Conservation (phyloP, 257 asterid species). For the Voacanga thouarsii region DNA sequence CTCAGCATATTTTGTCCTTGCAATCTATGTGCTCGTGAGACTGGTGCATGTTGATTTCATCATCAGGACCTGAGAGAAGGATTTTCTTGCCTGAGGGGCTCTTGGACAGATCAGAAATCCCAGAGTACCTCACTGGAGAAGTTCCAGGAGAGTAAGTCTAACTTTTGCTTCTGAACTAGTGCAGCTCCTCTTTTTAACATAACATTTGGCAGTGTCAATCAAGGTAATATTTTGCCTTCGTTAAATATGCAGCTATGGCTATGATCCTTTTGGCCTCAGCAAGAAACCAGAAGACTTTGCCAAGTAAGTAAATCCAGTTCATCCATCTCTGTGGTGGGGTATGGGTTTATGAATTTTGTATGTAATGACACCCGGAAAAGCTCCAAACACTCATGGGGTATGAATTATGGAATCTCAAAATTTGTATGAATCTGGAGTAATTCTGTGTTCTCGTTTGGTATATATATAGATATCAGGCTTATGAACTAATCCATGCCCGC, state of each 20-base stretch:
- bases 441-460: not conserved
- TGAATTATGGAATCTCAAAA: not conserved
- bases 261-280: conserved; percentile 96
- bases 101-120: conserved; percentile 93
- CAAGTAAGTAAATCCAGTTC: conserved; percentile 44
- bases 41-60: not conserved
- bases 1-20: not conserved
- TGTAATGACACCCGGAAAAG: not conserved
- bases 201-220: not conserved
- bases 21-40: not conserved
- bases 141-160: conserved; percentile 88
- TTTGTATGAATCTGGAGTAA: not conserved
- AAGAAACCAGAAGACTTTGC: conserved; percentile 89
- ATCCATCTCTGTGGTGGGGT: not conserved
- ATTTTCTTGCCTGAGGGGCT: conserved; percentile 92
- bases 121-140: conserved; percentile 90
- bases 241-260: conserved; percentile 71
- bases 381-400: not conserved
- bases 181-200: not conserved
- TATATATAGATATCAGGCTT: conserved; percentile 71
- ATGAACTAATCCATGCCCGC: conserved; percentile 83
- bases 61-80: conserved; percentile 92
- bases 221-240: not conserved
- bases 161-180: not conserved
- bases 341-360: not conserved